Percentiles rank a stretch among this genome's conserved stretches.
These are phyloP conservation scores for Paecilomyces sp. DNA, from an alignment of 2,329 filamentous ascomycete species.

Conservation along the genomic window DNA sequence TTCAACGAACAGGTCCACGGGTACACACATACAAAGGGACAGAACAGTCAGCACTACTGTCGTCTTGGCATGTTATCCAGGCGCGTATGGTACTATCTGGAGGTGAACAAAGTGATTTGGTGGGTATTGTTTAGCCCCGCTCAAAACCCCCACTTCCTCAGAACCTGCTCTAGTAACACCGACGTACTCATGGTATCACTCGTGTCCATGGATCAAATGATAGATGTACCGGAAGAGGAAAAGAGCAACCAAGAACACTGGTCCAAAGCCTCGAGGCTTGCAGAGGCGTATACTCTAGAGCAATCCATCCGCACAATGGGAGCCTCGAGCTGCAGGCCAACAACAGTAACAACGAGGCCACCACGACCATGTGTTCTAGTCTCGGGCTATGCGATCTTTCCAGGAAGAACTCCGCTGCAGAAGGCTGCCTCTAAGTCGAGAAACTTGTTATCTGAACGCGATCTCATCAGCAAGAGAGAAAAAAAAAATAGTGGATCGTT, in stretches of 20 bases:
- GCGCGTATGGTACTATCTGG: background rate
- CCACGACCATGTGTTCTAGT: background rate
- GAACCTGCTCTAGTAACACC: background rate
- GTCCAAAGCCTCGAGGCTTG: background rate
- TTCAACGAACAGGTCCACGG: background rate
- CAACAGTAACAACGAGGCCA: background rate
- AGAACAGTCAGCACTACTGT: background rate
- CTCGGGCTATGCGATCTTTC: background rate
- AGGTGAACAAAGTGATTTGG: background rate
- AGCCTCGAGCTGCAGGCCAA: background rate
- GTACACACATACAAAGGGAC: background rate
- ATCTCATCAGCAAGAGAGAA: background rate
- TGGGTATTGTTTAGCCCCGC: background rate
- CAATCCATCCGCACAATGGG: background rate
- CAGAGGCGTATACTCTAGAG: background rate
- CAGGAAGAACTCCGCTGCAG: background rate
- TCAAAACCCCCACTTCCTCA: background rate
- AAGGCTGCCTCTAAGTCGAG: background rate
- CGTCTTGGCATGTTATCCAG: background rate
- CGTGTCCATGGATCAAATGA: background rate
- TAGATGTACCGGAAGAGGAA: background rate
- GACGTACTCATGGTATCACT: too few relatives aligned
- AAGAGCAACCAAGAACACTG: background rate
- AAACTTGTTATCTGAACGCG: background rate
- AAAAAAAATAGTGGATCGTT: background rate